Base-by-base conservation (phyloP, 306 rosid genomes). In the Vicia sativa region DNA sequence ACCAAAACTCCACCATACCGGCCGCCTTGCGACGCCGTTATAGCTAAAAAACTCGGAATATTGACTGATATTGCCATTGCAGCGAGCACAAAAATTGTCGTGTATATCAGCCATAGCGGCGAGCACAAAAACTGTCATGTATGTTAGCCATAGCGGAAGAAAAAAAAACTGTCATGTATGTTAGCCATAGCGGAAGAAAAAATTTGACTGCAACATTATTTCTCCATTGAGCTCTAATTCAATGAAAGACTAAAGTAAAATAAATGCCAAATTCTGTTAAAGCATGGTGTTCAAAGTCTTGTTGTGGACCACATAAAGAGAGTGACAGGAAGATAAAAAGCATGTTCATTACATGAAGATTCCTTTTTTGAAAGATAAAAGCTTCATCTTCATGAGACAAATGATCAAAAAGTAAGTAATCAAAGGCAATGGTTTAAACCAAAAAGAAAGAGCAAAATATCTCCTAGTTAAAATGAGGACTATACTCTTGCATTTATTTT, bases 301-400 rank as follows among this genome's bases (percentile, higher is more conserved):
- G 70, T 3, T 26, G 11, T 65, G 57, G 70, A 45, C 70, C 70
- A 25, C 69, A n/a, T 14, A 45, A 44, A 45, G 70, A 65, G 15
- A 65, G n/a, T 1, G n/a, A 42, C 68, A 63, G 0, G 39, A 42
- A 42, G 21, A 63, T 16, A 18, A 3, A 9, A 11, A 31, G 42
- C 57, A 19, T 45, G 43, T 28, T 46, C 44, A 45, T 65, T 45
- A 28, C 11, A 45, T 29, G 70, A 65, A 65, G 56, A 45, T 65
- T 44, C 57, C 41, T 65, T 65, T 65, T 45, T 28, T 42, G 28
- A 45, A 12, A 14, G 41, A 14, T 45, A 10, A 10, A 65, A 45
- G 70, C 43, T 28, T 65, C 69, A 28, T 45, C 29, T 45, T 45
- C 42, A 45, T 45, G 9, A 28, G 57, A 45, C 29, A 65, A 45